These are phyloP conservation scores for Arctostaphylos glauca DNA, from an alignment of 148 eudicot species.

Conservation along the genomic window DNA sequence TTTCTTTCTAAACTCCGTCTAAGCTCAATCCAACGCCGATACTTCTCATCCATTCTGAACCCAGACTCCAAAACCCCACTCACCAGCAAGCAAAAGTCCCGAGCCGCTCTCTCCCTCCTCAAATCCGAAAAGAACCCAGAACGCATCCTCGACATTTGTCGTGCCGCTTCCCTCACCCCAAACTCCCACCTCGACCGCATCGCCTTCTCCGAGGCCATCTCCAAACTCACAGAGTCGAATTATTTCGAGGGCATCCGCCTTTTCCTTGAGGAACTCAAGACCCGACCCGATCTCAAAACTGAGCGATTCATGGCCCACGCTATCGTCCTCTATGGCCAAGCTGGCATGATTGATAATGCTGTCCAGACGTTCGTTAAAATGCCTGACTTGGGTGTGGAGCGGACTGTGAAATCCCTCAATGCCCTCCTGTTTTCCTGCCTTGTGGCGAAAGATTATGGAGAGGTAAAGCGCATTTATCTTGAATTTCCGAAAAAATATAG, in stretches of 20 bases:
- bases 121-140: conserved; percentile 65
- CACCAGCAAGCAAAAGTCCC: conserved; percentile 47
- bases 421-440: conserved; percentile 65
- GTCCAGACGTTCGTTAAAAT: conserved; percentile 56
- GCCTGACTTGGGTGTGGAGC: conserved; percentile 46
- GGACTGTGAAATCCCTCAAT: conserved; percentile 62
- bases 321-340: conserved; percentile 74
- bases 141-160: conserved; percentile 65
- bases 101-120: conserved; percentile 61
- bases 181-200: conserved; percentile 62
- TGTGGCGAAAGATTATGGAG: conserved; percentile 50
- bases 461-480: conserved; percentile 49
- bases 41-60: conserved; percentile 42
- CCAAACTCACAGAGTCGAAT: conserved; percentile 46
- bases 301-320: conserved; percentile 59
- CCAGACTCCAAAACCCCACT: conserved; percentile 40
- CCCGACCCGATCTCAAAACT: conserved; percentile 50
- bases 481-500: conserved; percentile 61
- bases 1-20: conserved; percentile 27
- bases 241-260: conserved; percentile 50
- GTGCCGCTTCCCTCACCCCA: conserved; percentile 71
- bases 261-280: conserved; percentile 53
- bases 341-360: conserved; percentile 58
- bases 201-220: conserved; percentile 59
- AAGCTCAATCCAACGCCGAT: conserved; percentile 25